Evolutionary conservation across 345 rosid species (phyloP).

Genomic region (Pistacia vera): DNA sequence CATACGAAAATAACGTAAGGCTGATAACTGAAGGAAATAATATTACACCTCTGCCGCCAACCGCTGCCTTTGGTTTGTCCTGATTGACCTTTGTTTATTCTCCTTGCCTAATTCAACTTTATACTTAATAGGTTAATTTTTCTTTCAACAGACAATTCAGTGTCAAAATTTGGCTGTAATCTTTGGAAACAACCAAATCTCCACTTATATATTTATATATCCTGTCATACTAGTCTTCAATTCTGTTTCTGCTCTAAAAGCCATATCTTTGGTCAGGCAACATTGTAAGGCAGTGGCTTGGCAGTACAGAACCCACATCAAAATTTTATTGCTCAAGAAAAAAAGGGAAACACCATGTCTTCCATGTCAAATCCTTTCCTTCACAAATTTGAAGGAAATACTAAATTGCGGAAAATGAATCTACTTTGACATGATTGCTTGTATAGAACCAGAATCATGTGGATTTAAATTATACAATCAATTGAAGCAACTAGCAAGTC

Average conservation of each 20-base stretch:
- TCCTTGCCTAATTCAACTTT: background rate
- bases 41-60: no score
- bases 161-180: background rate
- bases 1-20: no score
- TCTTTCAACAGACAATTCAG: background rate
- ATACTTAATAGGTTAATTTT: background rate
- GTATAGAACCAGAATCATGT: background rate
- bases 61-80: no score
- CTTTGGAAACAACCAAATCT: background rate
- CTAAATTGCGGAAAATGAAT: background rate
- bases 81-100: background rate
- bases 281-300: background rate
- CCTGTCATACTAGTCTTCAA: background rate
- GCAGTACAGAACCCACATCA: no score
- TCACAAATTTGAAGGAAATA: background rate
- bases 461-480: background rate
- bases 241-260: background rate
- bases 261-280: background rate
- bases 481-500: conserved; percentile 1
- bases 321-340: background rate
- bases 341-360: background rate
- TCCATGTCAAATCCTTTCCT: conserved; percentile 5
- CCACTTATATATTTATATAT: background rate
- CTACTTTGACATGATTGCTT: background rate
- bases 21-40: no score